Conservation (phyloP, 2,329 filamentous ascomycete species). For the Ilyonectria destructans region DNA sequence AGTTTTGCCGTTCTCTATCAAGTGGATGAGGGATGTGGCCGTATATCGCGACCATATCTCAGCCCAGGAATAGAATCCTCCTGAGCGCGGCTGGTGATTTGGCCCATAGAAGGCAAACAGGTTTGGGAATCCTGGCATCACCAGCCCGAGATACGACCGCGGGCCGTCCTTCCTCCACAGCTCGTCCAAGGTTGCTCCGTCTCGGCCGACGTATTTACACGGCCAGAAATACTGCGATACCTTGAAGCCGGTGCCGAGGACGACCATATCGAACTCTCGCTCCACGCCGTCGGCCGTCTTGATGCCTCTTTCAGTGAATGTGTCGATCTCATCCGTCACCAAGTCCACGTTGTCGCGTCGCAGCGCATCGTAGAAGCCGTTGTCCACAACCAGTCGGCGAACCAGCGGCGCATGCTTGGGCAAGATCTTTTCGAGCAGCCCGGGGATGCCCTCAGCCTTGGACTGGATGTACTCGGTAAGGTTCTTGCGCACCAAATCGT, state of each 20-base stretch:
- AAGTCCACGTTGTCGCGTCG: slow-evolving; percentile 20
- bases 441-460: slow-evolving; percentile 23
- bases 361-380: slow-evolving; percentile 28
- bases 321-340: slow-evolving; percentile 16
- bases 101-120: slow-evolving; percentile 27
- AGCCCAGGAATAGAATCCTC: slow-evolving; percentile 29
- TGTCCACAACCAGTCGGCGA: slow-evolving; percentile 28
- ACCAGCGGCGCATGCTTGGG: slow-evolving; percentile 21
- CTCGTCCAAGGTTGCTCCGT: slow-evolving; percentile 13
- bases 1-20: slow-evolving; percentile 28
- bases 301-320: slow-evolving; percentile 20
- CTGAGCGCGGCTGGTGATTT: slow-evolving; percentile 26
- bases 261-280: slow-evolving; percentile 8
- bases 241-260: slow-evolving; percentile 30
- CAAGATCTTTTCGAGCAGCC: slow-evolving; percentile 21
- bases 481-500: slow-evolving; percentile 19
- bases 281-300: slow-evolving; percentile 12
- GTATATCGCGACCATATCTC: slow-evolving; percentile 31
- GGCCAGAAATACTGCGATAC: slow-evolving; percentile 31
- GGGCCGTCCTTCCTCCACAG: slow-evolving; percentile 29
- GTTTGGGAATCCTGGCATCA: slow-evolving; percentile 22
- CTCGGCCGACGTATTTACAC: slow-evolving; percentile 21
- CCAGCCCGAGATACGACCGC: slow-evolving; percentile 21
- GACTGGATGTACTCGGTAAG: slow-evolving; percentile 25
- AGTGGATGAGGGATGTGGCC: slow-evolving; percentile 1